phyloP scores from a whole-genome alignment of 768 basidiomycete species.

The Suillus cothurnatus region DNA sequence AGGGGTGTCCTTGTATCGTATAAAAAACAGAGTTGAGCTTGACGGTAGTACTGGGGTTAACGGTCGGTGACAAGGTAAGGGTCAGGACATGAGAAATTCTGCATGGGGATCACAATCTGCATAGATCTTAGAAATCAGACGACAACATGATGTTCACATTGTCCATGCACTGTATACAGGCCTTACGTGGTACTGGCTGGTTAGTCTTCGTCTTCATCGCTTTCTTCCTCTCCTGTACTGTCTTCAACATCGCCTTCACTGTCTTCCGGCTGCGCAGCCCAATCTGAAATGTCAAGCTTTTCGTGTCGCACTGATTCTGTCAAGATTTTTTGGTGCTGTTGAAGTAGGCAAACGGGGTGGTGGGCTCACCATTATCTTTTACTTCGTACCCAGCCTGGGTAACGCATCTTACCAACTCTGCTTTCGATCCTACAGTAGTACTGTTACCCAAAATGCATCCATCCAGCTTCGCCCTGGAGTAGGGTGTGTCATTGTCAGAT shows the following conservation, averaged over 20 bases:
- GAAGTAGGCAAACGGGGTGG: background rate
- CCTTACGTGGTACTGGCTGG: background rate
- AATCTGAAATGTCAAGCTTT: slow-evolving; percentile 58
- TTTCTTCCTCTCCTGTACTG: slow-evolving; percentile 20
- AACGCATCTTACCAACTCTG: slow-evolving; percentile 66
- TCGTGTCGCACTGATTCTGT: slow-evolving; percentile 58
- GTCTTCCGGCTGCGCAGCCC: slow-evolving; percentile 43
- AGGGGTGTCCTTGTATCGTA: too few relatives aligned
- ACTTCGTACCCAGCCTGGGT: slow-evolving; percentile 83
- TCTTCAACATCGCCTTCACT: slow-evolving; percentile 19
- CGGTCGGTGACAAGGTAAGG: slow-evolving; percentile 48
- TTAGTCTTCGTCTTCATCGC: slow-evolving; percentile 15
- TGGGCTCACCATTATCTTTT: slow-evolving; percentile 52
- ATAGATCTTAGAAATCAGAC: slow-evolving; percentile 79
- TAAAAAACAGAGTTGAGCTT: slow-evolving; percentile 52
- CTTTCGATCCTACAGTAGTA: slow-evolving; percentile 71
- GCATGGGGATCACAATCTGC: slow-evolving; percentile 74
- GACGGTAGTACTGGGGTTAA: slow-evolving; percentile 60
- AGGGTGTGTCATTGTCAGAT: slow-evolving; percentile 6
- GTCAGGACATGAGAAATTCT: slow-evolving; percentile 50
- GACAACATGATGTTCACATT: slow-evolving; percentile 37
- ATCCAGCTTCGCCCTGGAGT: slow-evolving; percentile 69
- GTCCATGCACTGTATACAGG: background rate
- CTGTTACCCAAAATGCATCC: slow-evolving; percentile 75
- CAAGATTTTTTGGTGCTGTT: background rate